phyloP scores from a whole-genome alignment of 164 flowering plant genomes.

The Nymphaea colorata region DNA sequence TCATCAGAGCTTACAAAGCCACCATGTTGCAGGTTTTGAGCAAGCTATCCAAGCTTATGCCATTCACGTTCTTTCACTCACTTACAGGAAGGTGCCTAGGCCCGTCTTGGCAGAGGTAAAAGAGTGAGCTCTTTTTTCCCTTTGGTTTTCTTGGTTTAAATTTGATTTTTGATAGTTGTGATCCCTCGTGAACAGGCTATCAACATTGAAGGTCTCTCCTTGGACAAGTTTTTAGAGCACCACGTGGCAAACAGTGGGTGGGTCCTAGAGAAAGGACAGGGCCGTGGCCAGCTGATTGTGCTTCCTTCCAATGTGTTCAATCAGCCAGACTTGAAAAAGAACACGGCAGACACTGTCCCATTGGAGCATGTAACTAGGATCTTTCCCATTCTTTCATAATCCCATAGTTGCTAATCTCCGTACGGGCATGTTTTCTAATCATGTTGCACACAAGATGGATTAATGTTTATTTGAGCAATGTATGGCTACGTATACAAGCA shows the following conservation, averaged over 20 bases:
- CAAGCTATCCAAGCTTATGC: slow-evolving; percentile 92
- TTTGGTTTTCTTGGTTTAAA: too few relatives aligned
- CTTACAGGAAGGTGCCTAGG: slow-evolving; percentile 83
- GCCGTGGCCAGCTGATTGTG: slow-evolving; percentile 54
- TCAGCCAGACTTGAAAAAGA: slow-evolving; percentile 81
- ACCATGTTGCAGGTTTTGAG: slow-evolving; percentile 69
- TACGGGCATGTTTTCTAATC: too few relatives aligned
- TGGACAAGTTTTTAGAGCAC: slow-evolving; percentile 91
- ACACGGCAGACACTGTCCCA: slow-evolving; percentile 48
- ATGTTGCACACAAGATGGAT: too few relatives aligned
- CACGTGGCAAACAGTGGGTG: slow-evolving; percentile 67
- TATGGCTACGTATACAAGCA: not conserved
- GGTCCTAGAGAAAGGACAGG: slow-evolving; percentile 60
- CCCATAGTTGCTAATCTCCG: not conserved
- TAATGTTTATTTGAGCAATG: too few relatives aligned
- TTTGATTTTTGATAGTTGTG: not conserved
- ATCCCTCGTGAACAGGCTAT: slow-evolving; percentile 49
- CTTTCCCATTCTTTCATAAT: slow-evolving; percentile 70
- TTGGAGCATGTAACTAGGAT: slow-evolving; percentile 76
- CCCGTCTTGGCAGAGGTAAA: slow-evolving; percentile 93
- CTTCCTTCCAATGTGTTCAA: slow-evolving; percentile 75
- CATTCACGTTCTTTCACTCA: slow-evolving; percentile 76
- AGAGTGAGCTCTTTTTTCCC: not conserved
- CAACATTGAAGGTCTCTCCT: slow-evolving; percentile 74
- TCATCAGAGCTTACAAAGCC: not conserved